phyloP scores from a whole-genome alignment of 108 stramenopile species.

The Skeletonema grethae region DNA sequence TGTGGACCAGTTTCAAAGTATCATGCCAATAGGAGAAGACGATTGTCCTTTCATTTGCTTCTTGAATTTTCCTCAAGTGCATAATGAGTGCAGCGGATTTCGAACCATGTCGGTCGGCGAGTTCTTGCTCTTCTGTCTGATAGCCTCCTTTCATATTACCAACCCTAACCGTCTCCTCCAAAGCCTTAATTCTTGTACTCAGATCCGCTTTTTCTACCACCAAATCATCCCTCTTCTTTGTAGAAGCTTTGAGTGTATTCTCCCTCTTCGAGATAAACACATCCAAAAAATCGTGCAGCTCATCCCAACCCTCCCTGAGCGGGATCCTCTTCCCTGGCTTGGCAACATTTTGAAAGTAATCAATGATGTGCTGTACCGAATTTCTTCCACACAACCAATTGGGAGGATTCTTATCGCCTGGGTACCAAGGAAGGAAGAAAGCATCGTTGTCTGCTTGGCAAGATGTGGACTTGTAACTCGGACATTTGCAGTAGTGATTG shows the following conservation, averaged over 20 bases:
- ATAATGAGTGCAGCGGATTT: constrained; percentile 36
- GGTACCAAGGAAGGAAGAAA: neutral
- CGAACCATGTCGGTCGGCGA: constrained; percentile 34
- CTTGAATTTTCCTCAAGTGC: constrained; percentile 7
- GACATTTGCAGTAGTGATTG: constrained; percentile 19
- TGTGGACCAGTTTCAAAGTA: constrained; percentile 22
- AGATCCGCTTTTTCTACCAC: constrained; percentile 12
- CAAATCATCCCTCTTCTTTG: constrained; percentile 6
- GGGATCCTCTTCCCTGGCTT: constrained; percentile 6
- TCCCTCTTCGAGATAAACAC: neutral
- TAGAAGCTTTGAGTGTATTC: neutral
- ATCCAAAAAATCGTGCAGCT: constrained; percentile 12
- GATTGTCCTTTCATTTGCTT: constrained; percentile 14
- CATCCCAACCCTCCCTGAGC: neutral
- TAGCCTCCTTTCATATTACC: constrained; percentile 16
- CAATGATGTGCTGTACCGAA: constrained; percentile 10
- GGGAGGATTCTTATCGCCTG: neutral
- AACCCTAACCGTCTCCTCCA: constrained; percentile 15
- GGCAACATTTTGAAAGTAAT: constrained; percentile 24
- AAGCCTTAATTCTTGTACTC: constrained; percentile 21
- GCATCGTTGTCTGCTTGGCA: constrained; percentile 4
- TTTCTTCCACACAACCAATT: neutral
- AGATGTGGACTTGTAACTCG: neutral
- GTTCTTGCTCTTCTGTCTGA: constrained; percentile 19
- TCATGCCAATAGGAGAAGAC: constrained; percentile 45